Evolutionary conservation across 805 yeast species (phyloP).

Genomic region (Saccharomycopsis schoenii): DNA sequence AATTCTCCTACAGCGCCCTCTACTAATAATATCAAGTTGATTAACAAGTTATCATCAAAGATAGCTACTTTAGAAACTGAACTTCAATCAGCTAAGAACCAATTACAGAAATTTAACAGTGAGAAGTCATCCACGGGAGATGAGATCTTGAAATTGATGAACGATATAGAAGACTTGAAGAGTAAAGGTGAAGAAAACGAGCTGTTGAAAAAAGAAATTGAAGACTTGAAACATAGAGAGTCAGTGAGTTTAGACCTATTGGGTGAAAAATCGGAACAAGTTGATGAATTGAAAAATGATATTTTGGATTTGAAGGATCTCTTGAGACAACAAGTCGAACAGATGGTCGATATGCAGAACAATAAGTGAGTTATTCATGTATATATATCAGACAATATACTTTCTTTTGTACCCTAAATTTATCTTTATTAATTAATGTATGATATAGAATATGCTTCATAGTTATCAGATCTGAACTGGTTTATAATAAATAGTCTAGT

Average conservation of each 20-base stretch:
- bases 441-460: no score
- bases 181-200: conserved; percentile 27
- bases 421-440: no score
- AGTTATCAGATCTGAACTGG: no score
- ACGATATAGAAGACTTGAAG: conserved; percentile 40
- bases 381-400: no score
- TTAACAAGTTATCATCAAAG: conserved; percentile 65
- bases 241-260: conserved; percentile 36
- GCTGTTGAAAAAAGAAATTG: conserved; percentile 26
- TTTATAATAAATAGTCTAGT: no score
- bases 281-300: conserved; percentile 80
- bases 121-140: conserved; percentile 61
- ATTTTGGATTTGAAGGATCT: conserved; percentile 82
- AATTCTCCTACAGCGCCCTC: conserved; percentile 7
- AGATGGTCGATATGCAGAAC: conserved; percentile 57
- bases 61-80: conserved; percentile 78
- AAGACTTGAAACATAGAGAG: conserved; percentile 30
- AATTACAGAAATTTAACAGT: conserved; percentile 38
- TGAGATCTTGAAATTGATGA: conserved; percentile 53
- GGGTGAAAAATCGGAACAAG: conserved; percentile 82
- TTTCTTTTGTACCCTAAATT: no score
- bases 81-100: conserved; percentile 52
- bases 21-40: conserved; percentile 42
- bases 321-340: conserved; percentile 76
- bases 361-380: not conserved